Conservation (phyloP, 306 rosid genomes). For the Mucuna pruriens region DNA sequence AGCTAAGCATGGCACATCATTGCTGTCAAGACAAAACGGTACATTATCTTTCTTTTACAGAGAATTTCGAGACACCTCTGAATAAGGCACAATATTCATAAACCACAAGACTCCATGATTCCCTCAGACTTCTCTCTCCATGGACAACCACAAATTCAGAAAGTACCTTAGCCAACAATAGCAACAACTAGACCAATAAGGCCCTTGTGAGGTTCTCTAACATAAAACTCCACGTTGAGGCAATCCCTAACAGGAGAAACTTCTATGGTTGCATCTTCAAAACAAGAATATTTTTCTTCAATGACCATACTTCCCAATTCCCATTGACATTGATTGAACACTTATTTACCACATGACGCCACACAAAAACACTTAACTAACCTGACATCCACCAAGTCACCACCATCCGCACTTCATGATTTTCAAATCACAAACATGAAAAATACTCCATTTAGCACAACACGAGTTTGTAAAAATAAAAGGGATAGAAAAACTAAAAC, state of each 20-base stretch:
- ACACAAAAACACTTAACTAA: neutral
- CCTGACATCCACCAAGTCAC: constrained; percentile 20
- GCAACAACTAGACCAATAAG: constrained; percentile 12
- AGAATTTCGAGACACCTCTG: neutral
- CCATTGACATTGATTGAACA: constrained; percentile 1
- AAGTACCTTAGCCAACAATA: constrained; percentile 12
- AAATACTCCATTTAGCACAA: constrained; percentile 33
- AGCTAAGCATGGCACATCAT: constrained; percentile 7
- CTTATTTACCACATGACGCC: constrained; percentile 13
- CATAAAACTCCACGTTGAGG: neutral
- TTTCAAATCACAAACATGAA: constrained; percentile 30
- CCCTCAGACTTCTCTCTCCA: neutral
- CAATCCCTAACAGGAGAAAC: constrained; percentile 25
- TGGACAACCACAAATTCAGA: constrained; percentile 12
- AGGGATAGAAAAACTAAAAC: neutral
- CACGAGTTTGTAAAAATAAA: neutral
- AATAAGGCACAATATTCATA: constrained; percentile 3
- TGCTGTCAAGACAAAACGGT: constrained; percentile 11
- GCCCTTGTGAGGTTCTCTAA: constrained; percentile 18
- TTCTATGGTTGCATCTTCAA: constrained; percentile 15
- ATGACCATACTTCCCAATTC: neutral
- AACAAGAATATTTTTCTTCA: neutral
- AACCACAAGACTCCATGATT: neutral
- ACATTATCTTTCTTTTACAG: neutral
- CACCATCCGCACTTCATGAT: constrained; percentile 13